phyloP scores from a whole-genome alignment of 129 eudicot species.

The Artemisia annua region DNA sequence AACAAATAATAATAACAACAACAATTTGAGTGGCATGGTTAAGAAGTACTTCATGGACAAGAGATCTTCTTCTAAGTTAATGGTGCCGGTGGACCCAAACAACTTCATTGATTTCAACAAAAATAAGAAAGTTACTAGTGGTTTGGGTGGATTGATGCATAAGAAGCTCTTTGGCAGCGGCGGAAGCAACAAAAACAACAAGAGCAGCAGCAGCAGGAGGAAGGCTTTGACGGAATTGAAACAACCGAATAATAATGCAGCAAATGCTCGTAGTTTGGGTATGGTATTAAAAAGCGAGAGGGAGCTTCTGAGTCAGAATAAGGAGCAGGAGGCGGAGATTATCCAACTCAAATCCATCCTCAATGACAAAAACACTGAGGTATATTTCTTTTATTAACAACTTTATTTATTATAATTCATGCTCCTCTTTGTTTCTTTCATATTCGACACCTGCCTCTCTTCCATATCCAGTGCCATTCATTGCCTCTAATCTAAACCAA shows the following conservation, averaged over 20 bases:
- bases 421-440: no score
- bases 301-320: conserved; percentile 70
- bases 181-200: background rate
- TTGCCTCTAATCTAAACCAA: no score
- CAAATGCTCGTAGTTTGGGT: conserved; percentile 57
- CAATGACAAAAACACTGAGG: conserved; percentile 73
- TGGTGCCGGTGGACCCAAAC: conserved; percentile 24
- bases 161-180: conserved; percentile 67
- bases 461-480: no score
- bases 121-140: background rate
- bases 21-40: conserved; percentile 60
- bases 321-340: conserved; percentile 70
- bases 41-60: conserved; percentile 78
- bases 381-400: background rate
- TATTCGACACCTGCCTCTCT: no score
- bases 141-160: conserved; percentile 48
- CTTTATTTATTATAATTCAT: background rate
- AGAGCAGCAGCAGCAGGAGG: background rate
- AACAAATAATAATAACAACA: conserved; percentile 31
- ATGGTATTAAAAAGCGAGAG: conserved; percentile 95
- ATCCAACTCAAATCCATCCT: conserved; percentile 52
- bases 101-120: background rate
- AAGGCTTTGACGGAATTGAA: conserved; percentile 77
- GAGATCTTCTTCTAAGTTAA: conserved; percentile 28
- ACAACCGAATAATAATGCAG: background rate